These are phyloP conservation scores for Ottelia alismoides DNA, from an alignment of 106 monocot species.

Conservation along the genomic window DNA sequence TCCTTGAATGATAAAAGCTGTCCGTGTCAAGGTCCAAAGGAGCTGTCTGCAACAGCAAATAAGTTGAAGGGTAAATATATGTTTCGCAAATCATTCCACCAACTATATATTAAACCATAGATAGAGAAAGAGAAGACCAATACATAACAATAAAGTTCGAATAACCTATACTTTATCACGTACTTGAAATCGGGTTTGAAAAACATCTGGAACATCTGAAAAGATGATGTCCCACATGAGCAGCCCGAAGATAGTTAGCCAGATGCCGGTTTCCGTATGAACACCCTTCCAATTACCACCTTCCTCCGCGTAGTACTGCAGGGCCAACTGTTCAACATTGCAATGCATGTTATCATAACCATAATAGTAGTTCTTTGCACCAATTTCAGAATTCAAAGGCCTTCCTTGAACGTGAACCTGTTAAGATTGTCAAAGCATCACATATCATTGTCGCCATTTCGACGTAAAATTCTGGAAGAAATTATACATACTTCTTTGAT, in stretches of 20 bases:
- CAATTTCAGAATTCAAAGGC: conserved; percentile 59
- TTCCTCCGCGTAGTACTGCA: conserved; percentile 83
- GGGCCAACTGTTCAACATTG: conserved; percentile 80
- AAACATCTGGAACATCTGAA: conserved; percentile 63
- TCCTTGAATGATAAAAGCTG: conserved; percentile 62
- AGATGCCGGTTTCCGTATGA: conserved; percentile 92
- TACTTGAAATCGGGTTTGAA: conserved; percentile 88
- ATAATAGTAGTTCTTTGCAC: conserved; percentile 67
- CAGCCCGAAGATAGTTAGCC: conserved; percentile 90
- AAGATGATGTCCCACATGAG: conserved; percentile 95
- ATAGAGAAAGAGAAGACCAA: too few relatives aligned
- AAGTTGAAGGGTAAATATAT: too few relatives aligned
- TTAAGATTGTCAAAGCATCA: not conserved
- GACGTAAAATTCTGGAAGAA: too few relatives aligned
- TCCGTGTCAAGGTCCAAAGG: conserved; percentile 81
- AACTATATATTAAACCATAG: too few relatives aligned
- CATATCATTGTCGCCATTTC: too few relatives aligned
- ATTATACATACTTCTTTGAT: conserved; percentile 52
- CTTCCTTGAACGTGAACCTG: conserved; percentile 74
- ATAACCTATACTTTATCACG: not conserved
- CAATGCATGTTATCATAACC: conserved; percentile 72
- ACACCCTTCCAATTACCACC: conserved; percentile 80
- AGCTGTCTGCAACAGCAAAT: conserved; percentile 35
- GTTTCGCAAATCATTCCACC: too few relatives aligned
- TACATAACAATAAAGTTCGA: too few relatives aligned